Evolutionary conservation across 73 alveolate genomes (phyloP).

Genomic region (Paramecium biaurelia): DNA sequence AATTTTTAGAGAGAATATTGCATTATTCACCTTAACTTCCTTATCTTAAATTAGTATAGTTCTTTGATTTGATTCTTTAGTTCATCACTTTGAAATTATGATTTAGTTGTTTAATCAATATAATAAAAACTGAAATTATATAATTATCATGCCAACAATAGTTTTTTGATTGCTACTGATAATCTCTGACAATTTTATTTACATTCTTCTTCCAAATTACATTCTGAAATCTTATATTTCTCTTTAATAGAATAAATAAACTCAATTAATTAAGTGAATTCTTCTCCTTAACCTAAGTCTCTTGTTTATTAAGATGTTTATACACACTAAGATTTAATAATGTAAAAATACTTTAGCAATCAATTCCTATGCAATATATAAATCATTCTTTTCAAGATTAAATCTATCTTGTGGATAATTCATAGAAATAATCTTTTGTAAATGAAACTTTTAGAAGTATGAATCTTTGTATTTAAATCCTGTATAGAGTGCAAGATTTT

Average conservation of each 20-base stretch:
- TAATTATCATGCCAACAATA: background rate
- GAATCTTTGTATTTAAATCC: background rate
- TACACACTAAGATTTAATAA: background rate
- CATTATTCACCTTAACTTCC: background rate
- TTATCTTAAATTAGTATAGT: background rate
- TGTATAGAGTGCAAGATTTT: background rate
- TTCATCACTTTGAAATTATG: background rate
- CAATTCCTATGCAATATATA: background rate
- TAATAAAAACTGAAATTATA: background rate
- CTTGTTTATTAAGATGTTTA: background rate
- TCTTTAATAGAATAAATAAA: background rate
- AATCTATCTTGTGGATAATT: background rate
- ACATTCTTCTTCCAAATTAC: background rate
- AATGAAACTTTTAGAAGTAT: background rate
- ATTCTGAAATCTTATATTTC: background rate
- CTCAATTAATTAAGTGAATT: background rate
- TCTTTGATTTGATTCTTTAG: background rate
- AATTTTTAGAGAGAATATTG: background rate
- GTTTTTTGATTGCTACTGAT: background rate
- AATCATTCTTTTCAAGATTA: background rate
- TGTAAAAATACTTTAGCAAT: background rate
- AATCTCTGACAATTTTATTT: background rate
- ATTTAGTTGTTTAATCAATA: background rate
- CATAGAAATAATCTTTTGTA: background rate
- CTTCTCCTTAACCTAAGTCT: slow-evolving; percentile 29